Evolutionary conservation across 139 green algal species (phyloP).

Genomic region (Closterium sp.): DNA sequence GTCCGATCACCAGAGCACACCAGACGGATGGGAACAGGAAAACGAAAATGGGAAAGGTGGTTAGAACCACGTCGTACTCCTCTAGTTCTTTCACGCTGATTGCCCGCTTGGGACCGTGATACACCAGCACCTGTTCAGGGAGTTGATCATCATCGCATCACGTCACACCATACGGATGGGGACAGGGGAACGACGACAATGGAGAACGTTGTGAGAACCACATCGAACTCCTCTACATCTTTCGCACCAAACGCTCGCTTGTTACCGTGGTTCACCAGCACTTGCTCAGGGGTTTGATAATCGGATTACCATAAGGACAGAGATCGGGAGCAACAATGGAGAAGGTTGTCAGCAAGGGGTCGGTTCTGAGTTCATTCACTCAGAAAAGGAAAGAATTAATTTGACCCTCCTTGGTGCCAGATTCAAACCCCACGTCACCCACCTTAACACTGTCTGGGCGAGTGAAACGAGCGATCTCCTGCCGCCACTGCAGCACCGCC

Average conservation of each 20-base stretch:
- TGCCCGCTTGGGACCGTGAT: constrained; percentile 67
- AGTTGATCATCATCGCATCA: constrained; percentile 58
- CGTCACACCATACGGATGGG: constrained; percentile 75
- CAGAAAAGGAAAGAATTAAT: too few species aligned
- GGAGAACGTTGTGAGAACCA: constrained; percentile 88
- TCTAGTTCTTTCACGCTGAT: constrained; percentile 54
- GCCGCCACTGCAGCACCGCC: constrained; percentile 81
- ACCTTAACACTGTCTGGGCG: constrained; percentile 54
- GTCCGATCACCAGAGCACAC: not conserved
- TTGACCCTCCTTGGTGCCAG: too few species aligned
- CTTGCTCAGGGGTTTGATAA: not conserved
- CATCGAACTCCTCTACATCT: constrained; percentile 67
- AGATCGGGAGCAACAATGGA: not conserved
- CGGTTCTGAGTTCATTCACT: too few species aligned
- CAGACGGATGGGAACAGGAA: constrained; percentile 43
- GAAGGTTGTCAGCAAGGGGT: too few species aligned
- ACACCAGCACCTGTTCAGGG: constrained; percentile 63
- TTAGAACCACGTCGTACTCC: constrained; percentile 79
- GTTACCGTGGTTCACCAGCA: constrained; percentile 82
- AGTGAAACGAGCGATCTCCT: constrained; percentile 85
- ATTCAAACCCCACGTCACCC: not conserved
- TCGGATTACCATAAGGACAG: not conserved
- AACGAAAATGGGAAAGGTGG: constrained; percentile 71
- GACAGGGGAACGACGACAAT: not conserved
- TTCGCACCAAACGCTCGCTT: constrained; percentile 32